These are phyloP conservation scores for Pulchroboletus neoregius DNA, from an alignment of 1,284 basidiomycete genomes.

Conservation along the genomic window DNA sequence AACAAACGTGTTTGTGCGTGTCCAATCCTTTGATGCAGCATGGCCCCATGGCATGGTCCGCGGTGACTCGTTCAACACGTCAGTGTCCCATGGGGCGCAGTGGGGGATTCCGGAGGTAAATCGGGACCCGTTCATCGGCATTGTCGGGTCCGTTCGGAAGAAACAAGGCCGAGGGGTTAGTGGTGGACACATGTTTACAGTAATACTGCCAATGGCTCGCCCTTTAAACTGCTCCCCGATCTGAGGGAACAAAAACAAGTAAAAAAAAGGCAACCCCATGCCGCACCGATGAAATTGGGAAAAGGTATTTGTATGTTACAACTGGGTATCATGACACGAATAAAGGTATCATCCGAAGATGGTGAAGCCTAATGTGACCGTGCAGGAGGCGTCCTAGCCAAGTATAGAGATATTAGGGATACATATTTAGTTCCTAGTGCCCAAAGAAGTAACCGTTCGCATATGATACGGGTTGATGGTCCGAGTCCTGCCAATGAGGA, in stretches of 20 bases:
- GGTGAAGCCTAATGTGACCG: not conserved
- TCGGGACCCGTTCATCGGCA: not conserved
- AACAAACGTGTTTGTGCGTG: too few species aligned
- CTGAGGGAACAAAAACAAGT: not conserved
- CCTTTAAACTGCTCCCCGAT: too few species aligned
- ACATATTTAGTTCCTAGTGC: conserved; percentile 17
- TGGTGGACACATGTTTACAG: too few species aligned
- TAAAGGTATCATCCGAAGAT: conserved; percentile 15
- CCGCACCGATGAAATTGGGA: conserved; percentile 15
- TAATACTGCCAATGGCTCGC: too few species aligned
- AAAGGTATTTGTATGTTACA: conserved; percentile 10
- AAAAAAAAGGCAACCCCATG: conserved; percentile 20
- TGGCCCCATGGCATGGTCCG: too few species aligned
- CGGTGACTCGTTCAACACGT: too few species aligned
- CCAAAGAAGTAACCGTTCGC: not conserved
- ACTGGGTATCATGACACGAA: conserved; percentile 17
- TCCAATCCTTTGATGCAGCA: too few species aligned
- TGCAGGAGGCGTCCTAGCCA: conserved; percentile 9
- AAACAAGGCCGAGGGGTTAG: too few species aligned
- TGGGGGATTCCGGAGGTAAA: too few species aligned
- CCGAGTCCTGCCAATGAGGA: conserved; percentile 20
- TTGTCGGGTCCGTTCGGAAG: not conserved
- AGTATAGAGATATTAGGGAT: conserved; percentile 21
- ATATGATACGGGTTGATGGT: conserved; percentile 12
- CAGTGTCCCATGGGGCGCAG: too few species aligned